A percentile compares a stretch with the other conserved stretches of the same genome.
Conservation (phyloP, 2,329 filamentous ascomycete genomes). For the Pseudogymnoascus sp. region DNA sequence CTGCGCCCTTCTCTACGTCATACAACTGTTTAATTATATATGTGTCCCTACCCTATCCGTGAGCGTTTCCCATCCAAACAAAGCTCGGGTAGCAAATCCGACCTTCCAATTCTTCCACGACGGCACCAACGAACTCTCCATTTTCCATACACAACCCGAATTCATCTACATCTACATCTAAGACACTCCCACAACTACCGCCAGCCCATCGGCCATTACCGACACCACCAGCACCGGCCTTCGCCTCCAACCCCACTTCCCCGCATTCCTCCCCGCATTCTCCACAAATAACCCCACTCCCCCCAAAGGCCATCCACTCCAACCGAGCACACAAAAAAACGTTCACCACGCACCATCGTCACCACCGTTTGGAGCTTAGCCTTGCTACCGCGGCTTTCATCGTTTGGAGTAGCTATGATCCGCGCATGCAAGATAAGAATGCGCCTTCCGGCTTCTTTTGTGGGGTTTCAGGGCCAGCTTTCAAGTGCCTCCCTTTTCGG, state of each 20-base stretch:
- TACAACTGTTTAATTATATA: background rate
- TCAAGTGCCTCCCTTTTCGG: background rate
- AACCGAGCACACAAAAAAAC: background rate
- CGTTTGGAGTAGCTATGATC: background rate
- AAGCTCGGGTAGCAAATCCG: background rate
- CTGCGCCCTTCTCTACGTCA: background rate
- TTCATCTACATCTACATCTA: background rate
- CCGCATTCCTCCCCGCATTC: constrained; percentile 4
- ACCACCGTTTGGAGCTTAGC: background rate
- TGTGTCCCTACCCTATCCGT: background rate
- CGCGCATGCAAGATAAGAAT: background rate
- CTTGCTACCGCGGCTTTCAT: background rate
- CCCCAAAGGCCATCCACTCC: background rate
- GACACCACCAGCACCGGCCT: background rate
- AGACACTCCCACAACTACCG: background rate
- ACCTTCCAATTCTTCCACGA: background rate
- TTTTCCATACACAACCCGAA: background rate
- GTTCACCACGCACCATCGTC: background rate
- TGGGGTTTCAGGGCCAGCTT: background rate
- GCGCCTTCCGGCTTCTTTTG: background rate
- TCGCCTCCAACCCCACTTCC: background rate
- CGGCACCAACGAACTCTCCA: background rate
- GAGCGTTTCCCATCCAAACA: background rate
- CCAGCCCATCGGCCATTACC: background rate
- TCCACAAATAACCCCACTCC: background rate